Evolutionary conservation across 192 early-diverging fungal species (phyloP).

Genomic region (Chytriomyces confervae): DNA sequence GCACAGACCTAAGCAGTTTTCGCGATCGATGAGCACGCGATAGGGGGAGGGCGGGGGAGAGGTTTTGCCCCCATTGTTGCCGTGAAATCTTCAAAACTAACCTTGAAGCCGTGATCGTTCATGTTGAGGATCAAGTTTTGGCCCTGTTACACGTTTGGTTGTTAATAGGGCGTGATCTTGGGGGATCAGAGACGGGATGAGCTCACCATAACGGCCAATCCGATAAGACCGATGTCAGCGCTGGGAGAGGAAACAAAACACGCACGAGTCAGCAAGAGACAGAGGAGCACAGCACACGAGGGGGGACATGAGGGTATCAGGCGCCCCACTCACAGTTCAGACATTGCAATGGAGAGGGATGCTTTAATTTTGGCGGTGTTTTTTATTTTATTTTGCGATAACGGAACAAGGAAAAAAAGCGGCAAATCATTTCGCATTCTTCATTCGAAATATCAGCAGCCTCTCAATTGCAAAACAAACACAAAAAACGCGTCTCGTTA

Average conservation of each 20-base stretch:
- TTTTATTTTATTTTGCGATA: background rate
- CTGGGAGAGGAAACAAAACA: conserved; percentile 23
- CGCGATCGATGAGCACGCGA: background rate
- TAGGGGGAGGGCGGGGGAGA: background rate
- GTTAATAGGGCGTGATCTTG: background rate
- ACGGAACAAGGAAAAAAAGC: too few species aligned
- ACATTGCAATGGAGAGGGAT: conserved; percentile 1
- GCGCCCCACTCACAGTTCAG: background rate
- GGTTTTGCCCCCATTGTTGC: background rate
- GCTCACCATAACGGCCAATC: conserved; percentile 96
- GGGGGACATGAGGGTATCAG: background rate
- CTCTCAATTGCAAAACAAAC: too few species aligned
- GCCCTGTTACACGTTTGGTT: conserved; percentile 64
- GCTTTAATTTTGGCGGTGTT: conserved; percentile 2
- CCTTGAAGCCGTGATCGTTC: conserved; percentile 92
- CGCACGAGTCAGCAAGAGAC: background rate
- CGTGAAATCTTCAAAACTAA: conserved; percentile 15
- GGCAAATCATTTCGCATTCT: too few species aligned
- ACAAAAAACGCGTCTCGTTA: too few species aligned
- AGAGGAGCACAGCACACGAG: background rate
- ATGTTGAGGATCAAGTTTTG: conserved; percentile 99
- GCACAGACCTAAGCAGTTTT: conserved; percentile 70
- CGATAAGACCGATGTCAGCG: conserved; percentile 99
- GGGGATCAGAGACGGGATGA: background rate
- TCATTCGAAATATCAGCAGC: too few species aligned